These are phyloP conservation scores for Penstemon newberryi DNA, from an alignment of 257 asterid species.

Conservation along the genomic window DNA sequence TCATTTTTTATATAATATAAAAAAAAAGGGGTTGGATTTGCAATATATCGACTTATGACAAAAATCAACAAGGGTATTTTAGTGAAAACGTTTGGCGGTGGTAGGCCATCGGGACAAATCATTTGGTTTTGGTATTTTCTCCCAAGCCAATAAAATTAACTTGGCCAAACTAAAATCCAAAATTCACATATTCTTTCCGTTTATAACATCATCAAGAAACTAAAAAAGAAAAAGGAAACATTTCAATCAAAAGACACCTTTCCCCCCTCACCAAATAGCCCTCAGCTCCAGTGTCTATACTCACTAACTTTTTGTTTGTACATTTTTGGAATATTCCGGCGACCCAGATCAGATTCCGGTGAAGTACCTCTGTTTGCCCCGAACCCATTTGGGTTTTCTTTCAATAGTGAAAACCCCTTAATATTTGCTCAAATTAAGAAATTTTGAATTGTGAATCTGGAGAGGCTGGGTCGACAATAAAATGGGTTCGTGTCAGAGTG, in stretches of 20 bases:
- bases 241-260: neutral
- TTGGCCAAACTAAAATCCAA: neutral
- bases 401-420: neutral
- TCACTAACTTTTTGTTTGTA: slow-evolving; percentile 8
- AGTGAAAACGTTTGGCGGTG: neutral
- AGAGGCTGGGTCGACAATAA: slow-evolving; percentile 21
- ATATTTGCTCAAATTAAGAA: slow-evolving; percentile 11
- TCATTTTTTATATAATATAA: too few relatives aligned
- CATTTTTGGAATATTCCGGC: slow-evolving; percentile 27
- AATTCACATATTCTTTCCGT: neutral
- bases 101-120: neutral
- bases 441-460: slow-evolving; percentile 48
- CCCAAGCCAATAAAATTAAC: neutral
- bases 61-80: neutral
- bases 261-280: slow-evolving; percentile 13
- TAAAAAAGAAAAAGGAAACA: neutral
- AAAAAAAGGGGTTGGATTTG: too few relatives aligned
- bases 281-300: too few relatives aligned
- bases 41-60: too few relatives aligned
- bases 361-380: slow-evolving; percentile 24
- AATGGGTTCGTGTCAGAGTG: slow-evolving; percentile 85
- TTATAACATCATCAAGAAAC: neutral
- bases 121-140: slow-evolving; percentile 15
- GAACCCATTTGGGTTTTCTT: slow-evolving; percentile 27
- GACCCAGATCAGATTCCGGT: slow-evolving; percentile 39